Conservation (phyloP, 306 rosid genomes). For the Gynostemma pentaphyllum region DNA sequence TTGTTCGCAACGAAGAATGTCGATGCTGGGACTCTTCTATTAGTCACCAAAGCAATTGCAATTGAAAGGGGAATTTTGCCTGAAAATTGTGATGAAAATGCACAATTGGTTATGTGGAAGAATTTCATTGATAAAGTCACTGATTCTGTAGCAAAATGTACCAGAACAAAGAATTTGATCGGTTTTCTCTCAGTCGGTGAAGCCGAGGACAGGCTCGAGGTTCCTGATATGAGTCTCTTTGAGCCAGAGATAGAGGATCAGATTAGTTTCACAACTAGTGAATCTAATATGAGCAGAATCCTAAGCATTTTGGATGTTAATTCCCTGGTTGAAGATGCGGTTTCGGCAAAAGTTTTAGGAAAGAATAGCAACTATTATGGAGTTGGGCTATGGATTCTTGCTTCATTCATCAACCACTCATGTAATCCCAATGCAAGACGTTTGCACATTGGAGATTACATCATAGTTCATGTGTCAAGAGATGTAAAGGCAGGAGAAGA, state of each 20-base stretch:
- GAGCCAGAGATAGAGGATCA: slow-evolving; percentile 30
- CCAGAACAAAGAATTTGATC: slow-evolving; percentile 33
- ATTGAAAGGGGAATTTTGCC: slow-evolving; percentile 65
- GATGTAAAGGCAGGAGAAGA: slow-evolving; percentile 81
- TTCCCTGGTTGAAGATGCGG: slow-evolving; percentile 61
- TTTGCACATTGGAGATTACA: slow-evolving; percentile 65
- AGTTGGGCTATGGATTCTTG: slow-evolving; percentile 70
- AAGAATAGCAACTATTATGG: slow-evolving; percentile 58
- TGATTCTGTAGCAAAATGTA: slow-evolving; percentile 30
- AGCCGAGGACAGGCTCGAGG: slow-evolving; percentile 51
- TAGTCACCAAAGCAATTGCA: slow-evolving; percentile 59
- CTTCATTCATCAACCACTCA: slow-evolving; percentile 74
- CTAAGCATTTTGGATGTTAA: slow-evolving; percentile 61
- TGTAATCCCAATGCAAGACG: slow-evolving; percentile 70
- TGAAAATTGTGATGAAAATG: slow-evolving; percentile 52
- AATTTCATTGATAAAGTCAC: slow-evolving; percentile 47
- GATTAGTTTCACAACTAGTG: not conserved
- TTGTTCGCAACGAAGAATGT: slow-evolving; percentile 53
- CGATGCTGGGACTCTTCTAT: slow-evolving; percentile 55
- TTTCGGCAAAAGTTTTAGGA: slow-evolving; percentile 59
- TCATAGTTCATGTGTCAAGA: slow-evolving; percentile 63
- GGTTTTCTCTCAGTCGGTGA: slow-evolving; percentile 51
- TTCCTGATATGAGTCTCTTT: slow-evolving; percentile 43
- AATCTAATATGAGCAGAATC: slow-evolving; percentile 35
- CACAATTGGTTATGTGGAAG: slow-evolving; percentile 85